phyloP scores from a whole-genome alignment of 1,284 basidiomycete species.

The Lignosus rhinocerotis region DNA sequence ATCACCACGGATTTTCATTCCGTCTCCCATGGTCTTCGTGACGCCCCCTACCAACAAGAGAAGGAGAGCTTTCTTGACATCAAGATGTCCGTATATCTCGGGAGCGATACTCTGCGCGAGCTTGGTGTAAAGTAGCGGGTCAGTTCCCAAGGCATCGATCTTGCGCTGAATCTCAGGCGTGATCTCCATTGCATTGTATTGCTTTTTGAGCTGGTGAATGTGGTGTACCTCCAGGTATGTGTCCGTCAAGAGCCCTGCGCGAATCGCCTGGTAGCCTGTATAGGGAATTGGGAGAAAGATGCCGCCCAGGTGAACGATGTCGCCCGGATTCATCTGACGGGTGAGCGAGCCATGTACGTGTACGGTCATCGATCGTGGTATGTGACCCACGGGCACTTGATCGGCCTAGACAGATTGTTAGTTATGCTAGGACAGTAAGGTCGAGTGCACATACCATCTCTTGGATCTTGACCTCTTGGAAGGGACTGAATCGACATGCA shows the following conservation, averaged over 20 bases:
- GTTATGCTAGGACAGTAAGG: neutral
- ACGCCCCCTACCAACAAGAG: conserved; percentile 95
- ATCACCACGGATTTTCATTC: conserved; percentile 98
- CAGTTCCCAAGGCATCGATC: conserved; percentile 72
- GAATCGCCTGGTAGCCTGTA: conserved; percentile 85
- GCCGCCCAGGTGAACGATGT: conserved; percentile 91
- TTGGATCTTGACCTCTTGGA: conserved; percentile 99
- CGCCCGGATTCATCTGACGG: conserved; percentile 92
- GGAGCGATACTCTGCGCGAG: conserved; percentile 91
- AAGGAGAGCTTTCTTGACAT: conserved; percentile 97
- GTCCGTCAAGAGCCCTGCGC: conserved; percentile 95
- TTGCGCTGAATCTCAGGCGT: conserved; percentile 82
- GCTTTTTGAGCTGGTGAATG: conserved; percentile 95
- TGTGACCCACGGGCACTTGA: conserved; percentile 99
- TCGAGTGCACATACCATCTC: conserved; percentile 76
- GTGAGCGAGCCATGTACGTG: conserved; percentile 92
- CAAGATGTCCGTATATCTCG: conserved; percentile 97
- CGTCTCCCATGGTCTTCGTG: conserved; percentile 92
- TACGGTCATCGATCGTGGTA: conserved; percentile 96
- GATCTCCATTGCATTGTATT: conserved; percentile 92
- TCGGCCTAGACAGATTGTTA: conserved; percentile 70
- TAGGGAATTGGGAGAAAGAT: conserved; percentile 91
- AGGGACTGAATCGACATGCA: conserved; percentile 95
- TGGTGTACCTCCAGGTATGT: conserved; percentile 95
- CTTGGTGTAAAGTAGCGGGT: conserved; percentile 83